Base-by-base conservation (phyloP, 305 asterid species). In the Rubia peregrina region DNA sequence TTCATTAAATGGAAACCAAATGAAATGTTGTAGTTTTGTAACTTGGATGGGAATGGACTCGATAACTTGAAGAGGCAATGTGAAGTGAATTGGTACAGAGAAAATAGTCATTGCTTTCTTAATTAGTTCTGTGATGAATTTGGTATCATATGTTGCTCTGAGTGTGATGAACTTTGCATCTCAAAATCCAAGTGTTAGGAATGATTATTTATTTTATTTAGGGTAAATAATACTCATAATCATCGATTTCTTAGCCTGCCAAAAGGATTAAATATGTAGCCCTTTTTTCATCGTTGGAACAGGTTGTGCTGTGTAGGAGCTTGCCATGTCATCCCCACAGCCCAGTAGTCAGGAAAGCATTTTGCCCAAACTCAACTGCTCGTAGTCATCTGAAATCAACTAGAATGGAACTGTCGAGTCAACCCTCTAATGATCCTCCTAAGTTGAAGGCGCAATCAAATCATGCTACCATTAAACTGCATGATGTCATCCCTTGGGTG, bases 401-500 rank as follows among this genome's bases (percentile, higher is more conserved):
- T 10, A 46, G 73, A 74, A 79, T 73, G 79, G 82, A 83, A 49
- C 70, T 73, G 30, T 82, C 72, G 64, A n/a, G 66, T 4, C 81
- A 82, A 6, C 82, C 85, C 36, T 46, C 78, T 40, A 80, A 71
- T 3, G 83, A 82, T 14, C 83, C 85, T 42, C 55, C 76, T 48
- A 83, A 74, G 77, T 73, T 80, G 67, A 69, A 73, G 74, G 66
- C 41, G 75, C 61, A 76, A 53, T 57, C 80, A 69, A 74, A 75
- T 46, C 16, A 69, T 61, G 72, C 79, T 38, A 68, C 76, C 80
- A 79, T 77, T 67, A 82, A 81, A 56, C 24, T 86, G 74, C 69
- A 72, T 78, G 75, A 77, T 62, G 9, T 61, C 53, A 22, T 79
- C 71, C 94, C 88, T 33, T 89, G 91, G 91, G 79, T 76, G 76